Percentiles rank a stretch among this genome's conserved stretches.
phyloP scores from a whole-genome alignment of 2,329 filamentous ascomycete genomes.

The Myriangium duriaei region DNA sequence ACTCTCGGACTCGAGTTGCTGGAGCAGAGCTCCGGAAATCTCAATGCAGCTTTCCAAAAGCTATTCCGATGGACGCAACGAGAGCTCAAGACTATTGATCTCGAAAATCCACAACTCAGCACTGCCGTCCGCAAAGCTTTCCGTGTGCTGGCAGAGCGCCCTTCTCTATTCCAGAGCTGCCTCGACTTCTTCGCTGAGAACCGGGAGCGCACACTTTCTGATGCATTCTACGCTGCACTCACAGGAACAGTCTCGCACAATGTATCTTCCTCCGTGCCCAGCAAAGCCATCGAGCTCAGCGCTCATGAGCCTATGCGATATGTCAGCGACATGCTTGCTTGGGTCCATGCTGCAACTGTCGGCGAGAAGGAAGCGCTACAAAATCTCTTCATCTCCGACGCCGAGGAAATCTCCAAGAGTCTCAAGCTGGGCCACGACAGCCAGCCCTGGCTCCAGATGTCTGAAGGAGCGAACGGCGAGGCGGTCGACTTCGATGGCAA shows the following conservation, averaged over 20 bases:
- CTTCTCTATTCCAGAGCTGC: conserved; percentile 83
- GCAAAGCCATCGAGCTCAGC: conserved; percentile 86
- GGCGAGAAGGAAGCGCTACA: conserved; percentile 89
- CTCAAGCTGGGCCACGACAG: conserved; percentile 69
- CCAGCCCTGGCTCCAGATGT: conserved; percentile 54
- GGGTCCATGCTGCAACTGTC: conserved; percentile 87
- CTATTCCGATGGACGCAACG: conserved; percentile 90
- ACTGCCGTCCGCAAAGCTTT: conserved; percentile 71
- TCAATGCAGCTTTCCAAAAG: conserved; percentile 88
- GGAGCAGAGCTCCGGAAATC: conserved; percentile 73
- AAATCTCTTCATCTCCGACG: conserved; percentile 79
- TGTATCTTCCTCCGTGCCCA: conserved; percentile 30
- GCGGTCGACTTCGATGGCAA: conserved; percentile 59
- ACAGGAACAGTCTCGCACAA: conserved; percentile 56
- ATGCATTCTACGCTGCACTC: conserved; percentile 77
- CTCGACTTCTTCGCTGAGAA: conserved; percentile 88
- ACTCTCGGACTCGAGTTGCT: conserved; percentile 79
- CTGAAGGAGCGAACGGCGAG: conserved; percentile 44
- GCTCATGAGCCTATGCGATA: conserved; percentile 88
- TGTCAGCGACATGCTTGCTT: conserved; percentile 93
- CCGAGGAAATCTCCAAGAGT: conserved; percentile 72
- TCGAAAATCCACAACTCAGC: conserved; percentile 89
- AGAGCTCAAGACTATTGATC: conserved; percentile 81
- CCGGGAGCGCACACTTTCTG: conserved; percentile 71
- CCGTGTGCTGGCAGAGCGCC: conserved; percentile 76